A percentile compares a stretch with the other conserved stretches of the same genome.
These are phyloP conservation scores for Sambucus nigra DNA, from an alignment of 129 eudicot species.

Conservation along the genomic window DNA sequence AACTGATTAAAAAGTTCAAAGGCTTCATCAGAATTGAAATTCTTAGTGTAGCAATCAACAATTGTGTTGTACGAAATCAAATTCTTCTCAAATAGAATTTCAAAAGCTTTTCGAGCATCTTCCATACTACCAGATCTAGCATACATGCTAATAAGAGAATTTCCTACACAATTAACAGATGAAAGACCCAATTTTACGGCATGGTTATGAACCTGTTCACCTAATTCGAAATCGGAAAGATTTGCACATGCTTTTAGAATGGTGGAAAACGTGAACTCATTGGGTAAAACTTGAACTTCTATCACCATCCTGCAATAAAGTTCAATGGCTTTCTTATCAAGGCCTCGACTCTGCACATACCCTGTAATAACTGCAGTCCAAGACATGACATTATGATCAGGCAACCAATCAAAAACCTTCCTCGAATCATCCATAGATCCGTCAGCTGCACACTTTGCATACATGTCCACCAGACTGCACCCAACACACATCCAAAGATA, in stretches of 20 bases:
- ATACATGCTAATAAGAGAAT: slow-evolving; percentile 14
- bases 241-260: slow-evolving; percentile 16
- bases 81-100: slow-evolving; percentile 11
- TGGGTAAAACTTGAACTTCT: slow-evolving; percentile 1
- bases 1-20: slow-evolving; percentile 10
- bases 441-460: slow-evolving; percentile 8
- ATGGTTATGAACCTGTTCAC: slow-evolving; percentile 17
- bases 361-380: slow-evolving; percentile 16
- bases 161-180: slow-evolving; percentile 11
- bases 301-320: slow-evolving; percentile 10
- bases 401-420: slow-evolving; percentile 11
- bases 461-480: slow-evolving; percentile 15
- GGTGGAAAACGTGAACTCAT: slow-evolving; percentile 11
- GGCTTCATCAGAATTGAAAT: slow-evolving; percentile 3
- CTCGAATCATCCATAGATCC: slow-evolving; percentile 6
- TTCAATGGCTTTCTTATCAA: slow-evolving; percentile 12
- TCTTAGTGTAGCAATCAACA: slow-evolving; percentile 10
- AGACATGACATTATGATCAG: slow-evolving; percentile 12
- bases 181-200: slow-evolving; percentile 11
- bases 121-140: slow-evolving; percentile 9
- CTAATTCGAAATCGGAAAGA: background rate
- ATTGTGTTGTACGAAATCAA: slow-evolving; percentile 7
- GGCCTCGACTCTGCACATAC: slow-evolving; percentile 10
- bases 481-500: slow-evolving; percentile 11
- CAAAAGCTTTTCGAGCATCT: slow-evolving; percentile 15